Percentiles rank a stretch among this genome's conserved stretches.
Conservation (phyloP, 345 rosid species). For the Lepidium sativum region DNA sequence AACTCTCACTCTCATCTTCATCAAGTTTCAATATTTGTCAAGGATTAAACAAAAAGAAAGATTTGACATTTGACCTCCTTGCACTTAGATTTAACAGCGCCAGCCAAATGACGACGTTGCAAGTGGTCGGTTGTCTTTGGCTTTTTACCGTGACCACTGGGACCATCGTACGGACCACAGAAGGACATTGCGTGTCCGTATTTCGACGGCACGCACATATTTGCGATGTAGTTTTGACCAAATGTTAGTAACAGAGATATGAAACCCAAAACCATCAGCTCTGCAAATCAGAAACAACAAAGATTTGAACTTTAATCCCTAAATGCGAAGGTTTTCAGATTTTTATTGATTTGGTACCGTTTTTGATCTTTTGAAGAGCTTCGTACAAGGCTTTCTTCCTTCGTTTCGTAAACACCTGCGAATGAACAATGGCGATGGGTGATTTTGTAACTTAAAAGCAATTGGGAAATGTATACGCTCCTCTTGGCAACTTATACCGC, state of each 20-base stretch:
- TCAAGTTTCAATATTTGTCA: background rate
- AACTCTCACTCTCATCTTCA: background rate
- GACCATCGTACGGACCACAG: constrained; percentile 32
- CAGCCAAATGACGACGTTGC: constrained; percentile 35
- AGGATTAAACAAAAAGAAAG: background rate
- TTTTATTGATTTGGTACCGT: constrained; percentile 32
- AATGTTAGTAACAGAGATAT: constrained; percentile 78
- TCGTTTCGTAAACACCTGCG: constrained; percentile 40
- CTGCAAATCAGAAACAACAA: constrained; percentile 27
- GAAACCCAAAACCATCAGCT: constrained; percentile 94
- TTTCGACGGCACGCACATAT: constrained; percentile 45
- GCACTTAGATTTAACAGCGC: background rate
- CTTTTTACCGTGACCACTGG: background rate
- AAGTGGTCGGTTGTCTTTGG: constrained; percentile 5
- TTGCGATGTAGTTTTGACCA: constrained; percentile 65
- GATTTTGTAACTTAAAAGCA: background rate
- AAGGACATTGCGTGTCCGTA: constrained; percentile 73
- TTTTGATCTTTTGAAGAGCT: constrained; percentile 83
- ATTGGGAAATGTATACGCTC: background rate
- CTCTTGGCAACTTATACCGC: constrained; percentile 22
- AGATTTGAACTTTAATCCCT: background rate
- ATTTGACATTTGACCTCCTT: background rate
- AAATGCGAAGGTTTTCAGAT: background rate
- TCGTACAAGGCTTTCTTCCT: constrained; percentile 60
- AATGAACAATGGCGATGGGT: background rate